Evolutionary conservation across 164 flowering plant species (phyloP).

Genomic region (Chloranthus sessilifolius): DNA sequence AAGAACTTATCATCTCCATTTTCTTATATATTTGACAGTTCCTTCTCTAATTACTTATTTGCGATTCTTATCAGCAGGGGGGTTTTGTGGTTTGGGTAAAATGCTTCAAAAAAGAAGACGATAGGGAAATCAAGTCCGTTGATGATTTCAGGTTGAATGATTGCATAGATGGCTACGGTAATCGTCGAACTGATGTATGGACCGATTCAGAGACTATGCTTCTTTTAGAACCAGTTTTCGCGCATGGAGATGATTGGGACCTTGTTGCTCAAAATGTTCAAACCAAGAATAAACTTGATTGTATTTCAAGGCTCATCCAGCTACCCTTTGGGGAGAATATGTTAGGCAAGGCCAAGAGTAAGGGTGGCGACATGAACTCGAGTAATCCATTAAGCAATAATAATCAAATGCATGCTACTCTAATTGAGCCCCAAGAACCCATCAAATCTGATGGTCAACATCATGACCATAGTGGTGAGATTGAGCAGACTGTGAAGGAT

Average conservation of each 20-base stretch:
- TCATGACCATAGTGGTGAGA: constrained; percentile 21
- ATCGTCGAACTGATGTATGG: constrained; percentile 42
- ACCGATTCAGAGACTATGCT: constrained; percentile 76
- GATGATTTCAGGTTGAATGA: constrained; percentile 58
- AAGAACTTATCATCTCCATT: background rate
- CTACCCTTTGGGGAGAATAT: constrained; percentile 81
- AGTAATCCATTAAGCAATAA: constrained; percentile 13
- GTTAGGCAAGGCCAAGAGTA: constrained; percentile 36
- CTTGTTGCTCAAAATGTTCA: constrained; percentile 63
- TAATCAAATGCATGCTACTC: constrained; percentile 21
- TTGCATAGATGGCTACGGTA: constrained; percentile 13
- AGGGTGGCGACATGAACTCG: constrained; percentile 13
- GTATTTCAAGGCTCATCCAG: constrained; percentile 74
- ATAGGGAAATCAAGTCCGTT: constrained; percentile 41
- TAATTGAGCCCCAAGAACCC: constrained; percentile 29
- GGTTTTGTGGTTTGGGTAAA: constrained; percentile 42
- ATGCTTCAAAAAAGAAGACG: constrained; percentile 53
- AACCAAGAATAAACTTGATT: constrained; percentile 71
- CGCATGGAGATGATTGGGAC: constrained; percentile 93
- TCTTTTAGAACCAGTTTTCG: constrained; percentile 74
- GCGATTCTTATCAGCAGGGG: constrained; percentile 29
- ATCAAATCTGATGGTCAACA: constrained; percentile 21
- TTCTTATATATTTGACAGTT: background rate
- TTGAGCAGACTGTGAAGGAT: constrained; percentile 30
- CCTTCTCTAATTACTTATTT: background rate